phyloP scores from a whole-genome alignment of 1,139 yeast genomes.

The Yamadazyma dushanensis region DNA sequence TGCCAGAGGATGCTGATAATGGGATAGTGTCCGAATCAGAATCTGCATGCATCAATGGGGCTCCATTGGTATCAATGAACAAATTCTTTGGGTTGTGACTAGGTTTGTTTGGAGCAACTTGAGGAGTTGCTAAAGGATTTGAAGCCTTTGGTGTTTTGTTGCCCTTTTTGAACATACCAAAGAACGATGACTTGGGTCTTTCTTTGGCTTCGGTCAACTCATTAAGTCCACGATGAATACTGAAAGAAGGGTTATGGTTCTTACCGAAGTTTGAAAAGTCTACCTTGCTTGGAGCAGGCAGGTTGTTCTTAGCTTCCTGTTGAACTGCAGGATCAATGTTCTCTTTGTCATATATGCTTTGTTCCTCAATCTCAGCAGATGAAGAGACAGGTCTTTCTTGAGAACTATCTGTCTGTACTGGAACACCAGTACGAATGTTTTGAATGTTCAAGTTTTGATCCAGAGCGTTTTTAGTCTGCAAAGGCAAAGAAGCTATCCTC shows the following conservation, averaged over 20 bases:
- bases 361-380: conserved; percentile 27
- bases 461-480: background rate
- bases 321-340: conserved; percentile 5
- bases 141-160: conserved; percentile 10
- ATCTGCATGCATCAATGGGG: conserved; percentile 9
- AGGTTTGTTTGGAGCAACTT: conserved; percentile 1
- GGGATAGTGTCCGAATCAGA: conserved; percentile 20
- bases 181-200: conserved; percentile 18
- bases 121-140: conserved; percentile 9
- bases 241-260: conserved; percentile 40
- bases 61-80: conserved; percentile 13
- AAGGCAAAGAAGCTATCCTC: conserved; percentile 1
- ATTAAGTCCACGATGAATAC: conserved; percentile 16
- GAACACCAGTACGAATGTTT: conserved; percentile 13
- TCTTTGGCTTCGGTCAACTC: conserved; percentile 11
- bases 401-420: conserved; percentile 10
- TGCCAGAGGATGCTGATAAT: conserved; percentile 16
- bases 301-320: conserved; percentile 1
- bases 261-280: conserved; percentile 47
- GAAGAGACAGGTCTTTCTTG: conserved; percentile 32
- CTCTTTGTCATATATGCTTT: conserved; percentile 12
- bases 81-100: conserved; percentile 14
- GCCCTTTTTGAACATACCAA: conserved; percentile 22
- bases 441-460: conserved; percentile 12
- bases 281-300: conserved; percentile 13